These are phyloP conservation scores for Takashimella koratensis DNA, from an alignment of 1,284 basidiomycete genomes.

Conservation along the genomic window DNA sequence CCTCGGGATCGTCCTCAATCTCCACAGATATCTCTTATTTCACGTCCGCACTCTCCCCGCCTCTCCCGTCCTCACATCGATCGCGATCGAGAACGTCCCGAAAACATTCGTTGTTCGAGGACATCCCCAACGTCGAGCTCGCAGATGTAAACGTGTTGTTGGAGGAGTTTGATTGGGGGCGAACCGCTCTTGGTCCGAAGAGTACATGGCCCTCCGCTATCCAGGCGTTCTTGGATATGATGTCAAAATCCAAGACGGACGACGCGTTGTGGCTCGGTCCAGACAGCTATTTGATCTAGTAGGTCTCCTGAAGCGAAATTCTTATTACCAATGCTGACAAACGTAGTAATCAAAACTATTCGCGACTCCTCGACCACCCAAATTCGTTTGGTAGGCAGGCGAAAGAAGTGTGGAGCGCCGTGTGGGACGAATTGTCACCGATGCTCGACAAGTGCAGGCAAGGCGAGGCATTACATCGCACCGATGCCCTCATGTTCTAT, in stretches of 20 bases:
- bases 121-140: background rate
- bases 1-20: background rate
- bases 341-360: conserved; percentile 32
- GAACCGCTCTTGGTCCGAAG: background rate
- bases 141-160: background rate
- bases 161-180: background rate
- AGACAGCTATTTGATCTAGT: background rate
- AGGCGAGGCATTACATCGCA: background rate
- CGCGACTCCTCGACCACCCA: conserved; percentile 28
- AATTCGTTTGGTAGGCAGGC: conserved; percentile 26
- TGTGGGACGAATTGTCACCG: conserved; percentile 27
- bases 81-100: background rate
- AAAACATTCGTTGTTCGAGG: background rate
- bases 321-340: background rate
- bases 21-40: background rate
- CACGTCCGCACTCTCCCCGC: background rate
- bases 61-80: background rate
- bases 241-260: background rate
- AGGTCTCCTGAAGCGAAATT: background rate
- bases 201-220: background rate
- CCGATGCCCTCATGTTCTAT: conserved; percentile 31
- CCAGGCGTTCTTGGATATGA: background rate
- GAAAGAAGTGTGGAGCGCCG: conserved; percentile 24
- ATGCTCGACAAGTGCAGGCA: conserved; percentile 4
- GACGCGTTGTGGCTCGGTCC: background rate